Conservation (phyloP, 352 stramenopile genomes). For the Phytophthora tentaculata region DNA sequence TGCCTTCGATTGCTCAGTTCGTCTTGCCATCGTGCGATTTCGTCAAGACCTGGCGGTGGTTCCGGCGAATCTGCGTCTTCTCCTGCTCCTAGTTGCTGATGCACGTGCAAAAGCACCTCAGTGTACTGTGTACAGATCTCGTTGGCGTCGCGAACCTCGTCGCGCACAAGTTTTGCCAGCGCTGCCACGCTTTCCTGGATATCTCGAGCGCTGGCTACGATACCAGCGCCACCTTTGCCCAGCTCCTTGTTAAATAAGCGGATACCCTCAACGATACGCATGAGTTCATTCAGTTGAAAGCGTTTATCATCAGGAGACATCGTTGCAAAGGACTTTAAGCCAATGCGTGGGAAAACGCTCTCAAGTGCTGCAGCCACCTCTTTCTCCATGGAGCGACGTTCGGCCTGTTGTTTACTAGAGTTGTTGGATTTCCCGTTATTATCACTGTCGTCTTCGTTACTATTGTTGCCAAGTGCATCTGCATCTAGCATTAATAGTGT, state of each 20-base stretch:
- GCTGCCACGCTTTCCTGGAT: constrained; percentile 62
- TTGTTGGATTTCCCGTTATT: constrained; percentile 22
- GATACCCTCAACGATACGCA: constrained; percentile 93
- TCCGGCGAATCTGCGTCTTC: constrained; percentile 34
- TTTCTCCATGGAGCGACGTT: constrained; percentile 80
- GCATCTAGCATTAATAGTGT: constrained; percentile 82
- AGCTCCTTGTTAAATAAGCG: constrained; percentile 93
- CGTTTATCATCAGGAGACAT: constrained; percentile 91
- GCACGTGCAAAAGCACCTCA: constrained; percentile 76
- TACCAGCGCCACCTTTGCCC: constrained; percentile 87
- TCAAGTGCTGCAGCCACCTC: constrained; percentile 92
- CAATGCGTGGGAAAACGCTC: constrained; percentile 95
- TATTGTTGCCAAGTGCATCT: constrained; percentile 28
- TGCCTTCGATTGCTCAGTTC: constrained; percentile 93
- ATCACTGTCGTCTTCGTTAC: constrained; percentile 26
- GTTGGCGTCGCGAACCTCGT: constrained; percentile 69
- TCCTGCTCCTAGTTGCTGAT: constrained; percentile 50
- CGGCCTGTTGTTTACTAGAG: constrained; percentile 43
- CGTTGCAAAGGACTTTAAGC: constrained; percentile 93
- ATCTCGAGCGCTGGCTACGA: constrained; percentile 62
- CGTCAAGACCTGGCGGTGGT: constrained; percentile 31
- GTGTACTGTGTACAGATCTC: constrained; percentile 85
- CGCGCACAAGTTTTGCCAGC: constrained; percentile 56
- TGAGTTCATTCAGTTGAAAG: constrained; percentile 91
- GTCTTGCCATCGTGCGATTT: constrained; percentile 88